Evolutionary conservation across 2,329 filamentous ascomycete genomes (phyloP).

Genomic region (Xylariaceae sp.): DNA sequence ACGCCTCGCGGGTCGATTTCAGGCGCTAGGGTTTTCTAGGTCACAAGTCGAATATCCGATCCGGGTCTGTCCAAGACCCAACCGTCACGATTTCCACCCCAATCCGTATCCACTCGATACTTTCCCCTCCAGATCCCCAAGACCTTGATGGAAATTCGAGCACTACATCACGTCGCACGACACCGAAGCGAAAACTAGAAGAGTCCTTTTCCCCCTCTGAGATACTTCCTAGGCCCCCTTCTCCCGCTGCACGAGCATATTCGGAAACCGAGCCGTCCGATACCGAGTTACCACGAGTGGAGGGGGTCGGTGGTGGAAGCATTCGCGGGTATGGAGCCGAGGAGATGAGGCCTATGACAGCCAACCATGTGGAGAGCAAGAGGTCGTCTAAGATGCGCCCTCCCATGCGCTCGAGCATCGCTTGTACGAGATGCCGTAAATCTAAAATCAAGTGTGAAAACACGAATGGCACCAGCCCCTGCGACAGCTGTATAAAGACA

Average conservation of each 20-base stretch:
- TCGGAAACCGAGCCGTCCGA: constrained; percentile 36
- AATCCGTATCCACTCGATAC: constrained; percentile 58
- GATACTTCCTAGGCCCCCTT: constrained; percentile 38
- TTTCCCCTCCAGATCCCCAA: constrained; percentile 52
- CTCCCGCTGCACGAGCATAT: constrained; percentile 33
- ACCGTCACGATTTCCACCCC: constrained; percentile 57
- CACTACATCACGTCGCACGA: constrained; percentile 39
- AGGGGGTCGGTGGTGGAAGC: constrained; percentile 32
- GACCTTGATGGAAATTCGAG: constrained; percentile 47
- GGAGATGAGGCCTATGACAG: constrained; percentile 44
- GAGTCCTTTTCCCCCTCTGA: constrained; percentile 43
- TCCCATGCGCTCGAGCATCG: constrained; percentile 78
- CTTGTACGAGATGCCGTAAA: constrained; percentile 75
- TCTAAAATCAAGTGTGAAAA: constrained; percentile 92
- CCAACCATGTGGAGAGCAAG: constrained; percentile 45
- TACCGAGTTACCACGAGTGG: constrained; percentile 32
- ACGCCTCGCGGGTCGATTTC: constrained; percentile 19
- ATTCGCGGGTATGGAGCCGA: constrained; percentile 36
- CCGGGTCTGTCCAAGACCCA: constrained; percentile 49
- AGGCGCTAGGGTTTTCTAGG: constrained; percentile 20
- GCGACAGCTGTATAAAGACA: constrained; percentile 75
- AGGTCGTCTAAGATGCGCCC: constrained; percentile 52
- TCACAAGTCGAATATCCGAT: constrained; percentile 26
- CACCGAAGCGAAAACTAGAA: constrained; percentile 45
- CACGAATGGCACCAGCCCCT: constrained; percentile 71